Evolutionary conservation across 805 yeast species (phyloP).

Genomic region (Teunomyces funiuensis): DNA sequence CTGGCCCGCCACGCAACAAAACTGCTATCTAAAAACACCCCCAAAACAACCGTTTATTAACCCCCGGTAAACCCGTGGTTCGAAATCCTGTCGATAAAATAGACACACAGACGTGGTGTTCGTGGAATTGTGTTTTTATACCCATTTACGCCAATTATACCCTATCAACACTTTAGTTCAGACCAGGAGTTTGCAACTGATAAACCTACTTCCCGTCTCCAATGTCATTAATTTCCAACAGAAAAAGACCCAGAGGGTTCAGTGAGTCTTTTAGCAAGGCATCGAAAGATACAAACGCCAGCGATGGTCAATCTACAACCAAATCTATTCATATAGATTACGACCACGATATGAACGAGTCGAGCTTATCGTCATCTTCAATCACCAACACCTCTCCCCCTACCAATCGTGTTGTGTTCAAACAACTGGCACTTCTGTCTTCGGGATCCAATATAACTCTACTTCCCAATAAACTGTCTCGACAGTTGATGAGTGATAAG

Average conservation of each 20-base stretch:
- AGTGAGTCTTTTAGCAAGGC: conserved; percentile 35
- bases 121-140: no score
- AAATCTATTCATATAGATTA: conserved; percentile 7
- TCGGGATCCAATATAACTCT: neutral
- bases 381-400: conserved; percentile 6
- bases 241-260: conserved; percentile 47
- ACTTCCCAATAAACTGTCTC: neutral
- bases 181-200: no score
- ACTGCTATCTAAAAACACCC: conserved; percentile 1
- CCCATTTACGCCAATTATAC: no score
- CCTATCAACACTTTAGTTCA: no score
- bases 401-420: neutral
- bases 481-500: neutral
- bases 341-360: conserved; percentile 9
- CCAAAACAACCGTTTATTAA: neutral
- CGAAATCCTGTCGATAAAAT: no score
- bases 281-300: conserved; percentile 7
- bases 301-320: neutral
- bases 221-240: conserved; percentile 40
- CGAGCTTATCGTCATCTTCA: conserved; percentile 7
- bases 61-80: no score
- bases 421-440: neutral
- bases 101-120: no score
- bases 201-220: no score
- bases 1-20: neutral